phyloP scores from a whole-genome alignment of 192 early-diverging fungal species.

The Pilaira anomala region DNA sequence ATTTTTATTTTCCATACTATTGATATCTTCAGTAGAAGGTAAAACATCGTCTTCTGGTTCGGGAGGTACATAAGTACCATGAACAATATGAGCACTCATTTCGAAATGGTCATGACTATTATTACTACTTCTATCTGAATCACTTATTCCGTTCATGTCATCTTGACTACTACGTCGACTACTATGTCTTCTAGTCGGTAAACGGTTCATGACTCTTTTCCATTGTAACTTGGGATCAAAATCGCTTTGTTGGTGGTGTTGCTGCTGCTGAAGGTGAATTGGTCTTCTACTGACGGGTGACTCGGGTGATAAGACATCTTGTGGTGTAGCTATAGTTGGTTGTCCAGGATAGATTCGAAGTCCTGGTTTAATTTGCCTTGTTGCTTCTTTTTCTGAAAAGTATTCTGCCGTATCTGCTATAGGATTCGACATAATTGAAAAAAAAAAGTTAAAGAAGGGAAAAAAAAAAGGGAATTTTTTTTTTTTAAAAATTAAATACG shows the following conservation, averaged over 20 bases:
- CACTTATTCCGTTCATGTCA: not conserved
- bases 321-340: not conserved
- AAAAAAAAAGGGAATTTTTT: not conserved
- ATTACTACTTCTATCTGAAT: not conserved
- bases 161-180: not conserved
- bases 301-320: not conserved
- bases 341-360: not conserved
- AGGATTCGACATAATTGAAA: constrained; percentile 24
- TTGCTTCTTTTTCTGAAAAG: constrained; percentile 3
- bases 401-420: constrained; percentile 22
- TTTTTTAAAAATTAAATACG: too few relatives aligned
- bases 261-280: too few relatives aligned
- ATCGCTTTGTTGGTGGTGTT: not conserved
- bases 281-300: not conserved
- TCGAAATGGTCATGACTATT: not conserved
- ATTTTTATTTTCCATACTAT: not conserved
- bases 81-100: too few relatives aligned
- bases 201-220: not conserved
- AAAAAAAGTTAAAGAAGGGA: not conserved
- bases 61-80: not conserved
- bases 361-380: not conserved
- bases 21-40: constrained; percentile 18
- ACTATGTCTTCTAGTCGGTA: not conserved
- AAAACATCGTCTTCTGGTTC: constrained; percentile 21
- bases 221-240: not conserved